Evolutionary conservation across 805 yeast species (phyloP).

Genomic region (Yamadazyma kitorensis): DNA sequence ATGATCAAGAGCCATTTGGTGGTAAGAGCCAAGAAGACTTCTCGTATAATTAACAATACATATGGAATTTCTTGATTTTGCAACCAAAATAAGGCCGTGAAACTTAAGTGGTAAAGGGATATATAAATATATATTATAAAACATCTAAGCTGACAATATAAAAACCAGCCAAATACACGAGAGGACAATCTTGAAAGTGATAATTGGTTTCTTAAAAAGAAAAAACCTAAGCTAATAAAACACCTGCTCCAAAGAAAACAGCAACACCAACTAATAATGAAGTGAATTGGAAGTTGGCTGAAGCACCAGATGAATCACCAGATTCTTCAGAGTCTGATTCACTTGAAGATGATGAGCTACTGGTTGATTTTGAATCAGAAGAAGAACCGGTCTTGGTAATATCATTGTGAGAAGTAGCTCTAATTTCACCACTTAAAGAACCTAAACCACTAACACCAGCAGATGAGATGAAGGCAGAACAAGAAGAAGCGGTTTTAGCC

Average conservation of each 20-base stretch:
- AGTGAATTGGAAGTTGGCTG: slow-evolving; percentile 9
- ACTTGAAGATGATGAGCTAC: slow-evolving; percentile 20
- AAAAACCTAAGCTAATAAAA: slow-evolving; percentile 9
- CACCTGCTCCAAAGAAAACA: slow-evolving; percentile 12
- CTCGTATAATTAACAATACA: no score
- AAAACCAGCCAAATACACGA: no score
- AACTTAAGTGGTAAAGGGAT: no score
- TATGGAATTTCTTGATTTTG: no score
- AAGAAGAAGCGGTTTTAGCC: slow-evolving; percentile 38
- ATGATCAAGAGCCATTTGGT: no score
- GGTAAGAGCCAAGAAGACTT: no score
- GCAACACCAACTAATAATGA: slow-evolving; percentile 13
- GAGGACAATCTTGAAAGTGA: not conserved
- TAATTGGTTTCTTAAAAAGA: no score
- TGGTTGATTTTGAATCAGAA: slow-evolving; percentile 24
- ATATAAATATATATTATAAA: no score
- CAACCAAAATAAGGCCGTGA: no score
- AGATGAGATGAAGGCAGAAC: slow-evolving; percentile 54
- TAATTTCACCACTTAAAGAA: slow-evolving; percentile 36
- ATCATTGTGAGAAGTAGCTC: slow-evolving; percentile 22
- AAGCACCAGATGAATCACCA: slow-evolving; percentile 12
- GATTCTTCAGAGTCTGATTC: slow-evolving; percentile 14
- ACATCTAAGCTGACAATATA: no score
- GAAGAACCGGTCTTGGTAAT: slow-evolving; percentile 20
- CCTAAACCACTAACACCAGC: slow-evolving; percentile 76